A percentile compares a stretch with the other conserved stretches of the same genome.
Evolutionary conservation across 2,329 filamentous ascomycete genomes (phyloP).

Genomic region (Tothia fuscella): DNA sequence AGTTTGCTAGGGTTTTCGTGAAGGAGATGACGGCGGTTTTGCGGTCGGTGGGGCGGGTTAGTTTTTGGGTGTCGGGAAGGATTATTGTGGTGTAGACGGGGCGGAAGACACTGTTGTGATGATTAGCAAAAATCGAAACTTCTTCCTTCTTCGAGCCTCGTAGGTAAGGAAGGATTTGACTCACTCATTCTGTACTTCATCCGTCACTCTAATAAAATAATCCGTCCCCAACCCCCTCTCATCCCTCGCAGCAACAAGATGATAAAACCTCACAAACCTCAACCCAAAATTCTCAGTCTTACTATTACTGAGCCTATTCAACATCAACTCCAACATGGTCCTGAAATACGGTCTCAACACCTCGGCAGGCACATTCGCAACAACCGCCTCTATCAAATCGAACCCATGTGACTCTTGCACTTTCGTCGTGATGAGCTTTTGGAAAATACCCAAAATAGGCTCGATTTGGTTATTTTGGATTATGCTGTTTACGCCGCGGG

Average conservation of each 20-base stretch:
- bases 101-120: slow-evolving; percentile 66
- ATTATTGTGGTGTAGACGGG: slow-evolving; percentile 80
- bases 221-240: slow-evolving; percentile 81
- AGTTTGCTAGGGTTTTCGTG: slow-evolving; percentile 83
- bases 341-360: slow-evolving; percentile 67
- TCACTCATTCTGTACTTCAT: slow-evolving; percentile 61
- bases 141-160: slow-evolving; percentile 15
- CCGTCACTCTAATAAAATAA: slow-evolving; percentile 78
- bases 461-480: slow-evolving; percentile 70
- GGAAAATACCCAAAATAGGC: slow-evolving; percentile 87
- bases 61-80: slow-evolving; percentile 76
- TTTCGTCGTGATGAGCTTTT: slow-evolving; percentile 72
- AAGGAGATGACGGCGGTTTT: slow-evolving; percentile 90
- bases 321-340: slow-evolving; percentile 68
- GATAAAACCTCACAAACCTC: slow-evolving; percentile 88
- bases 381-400: slow-evolving; percentile 74
- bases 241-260: slow-evolving; percentile 69
- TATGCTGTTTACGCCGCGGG: slow-evolving; percentile 62
- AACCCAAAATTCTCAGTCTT: slow-evolving; percentile 76
- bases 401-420: slow-evolving; percentile 78
- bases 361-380: slow-evolving; percentile 60
- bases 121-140: background rate
- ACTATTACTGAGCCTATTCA: slow-evolving; percentile 58
- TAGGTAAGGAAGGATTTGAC: slow-evolving; percentile 16
- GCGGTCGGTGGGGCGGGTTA: slow-evolving; percentile 76